These are phyloP conservation scores for Aegilops sharonensis DNA, from an alignment of 176 grass and related monocot genomes.

Conservation along the genomic window DNA sequence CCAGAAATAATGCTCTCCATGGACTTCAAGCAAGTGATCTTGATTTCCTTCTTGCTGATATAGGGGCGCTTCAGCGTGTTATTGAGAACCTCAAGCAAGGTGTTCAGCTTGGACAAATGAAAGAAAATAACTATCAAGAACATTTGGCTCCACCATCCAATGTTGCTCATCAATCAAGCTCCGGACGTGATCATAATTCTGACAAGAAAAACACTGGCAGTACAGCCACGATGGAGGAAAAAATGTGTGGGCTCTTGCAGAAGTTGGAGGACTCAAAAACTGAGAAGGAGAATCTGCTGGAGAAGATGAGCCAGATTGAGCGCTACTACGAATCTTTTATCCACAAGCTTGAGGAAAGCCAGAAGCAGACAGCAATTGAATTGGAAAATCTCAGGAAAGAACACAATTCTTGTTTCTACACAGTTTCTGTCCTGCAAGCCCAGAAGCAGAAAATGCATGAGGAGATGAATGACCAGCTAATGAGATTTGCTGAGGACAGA, in stretches of 20 bases:
- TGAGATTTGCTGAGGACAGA: conserved; percentile 75
- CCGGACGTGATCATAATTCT: conserved; percentile 31
- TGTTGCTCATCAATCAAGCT: conserved; percentile 24
- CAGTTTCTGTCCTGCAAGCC: conserved; percentile 79
- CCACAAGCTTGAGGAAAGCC: conserved; percentile 77
- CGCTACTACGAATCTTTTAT: conserved; percentile 91
- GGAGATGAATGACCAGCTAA: conserved; percentile 81
- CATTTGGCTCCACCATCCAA: conserved; percentile 31
- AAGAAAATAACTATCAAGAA: conserved; percentile 41
- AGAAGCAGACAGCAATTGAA: conserved; percentile 76
- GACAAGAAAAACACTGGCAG: conserved; percentile 44
- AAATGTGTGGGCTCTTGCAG: conserved; percentile 86
- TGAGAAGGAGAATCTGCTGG: conserved; percentile 82
- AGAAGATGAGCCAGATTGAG: conserved; percentile 93
- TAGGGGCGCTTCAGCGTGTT: conserved; percentile 63
- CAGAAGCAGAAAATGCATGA: conserved; percentile 87
- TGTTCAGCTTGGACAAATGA: conserved; percentile 31
- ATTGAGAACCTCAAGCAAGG: conserved; percentile 80
- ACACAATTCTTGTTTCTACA: conserved; percentile 85
- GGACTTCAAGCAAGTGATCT: conserved; percentile 71
- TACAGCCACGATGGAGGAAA: conserved; percentile 71
- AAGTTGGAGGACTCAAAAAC: conserved; percentile 94
- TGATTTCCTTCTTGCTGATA: conserved; percentile 82
- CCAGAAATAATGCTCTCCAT: conserved; percentile 74
- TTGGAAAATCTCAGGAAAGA: conserved; percentile 90